Percentiles rank a stretch among this genome's conserved stretches.
Conservation (phyloP, 768 basidiomycete species). For the Gymnopilus dilepis region DNA sequence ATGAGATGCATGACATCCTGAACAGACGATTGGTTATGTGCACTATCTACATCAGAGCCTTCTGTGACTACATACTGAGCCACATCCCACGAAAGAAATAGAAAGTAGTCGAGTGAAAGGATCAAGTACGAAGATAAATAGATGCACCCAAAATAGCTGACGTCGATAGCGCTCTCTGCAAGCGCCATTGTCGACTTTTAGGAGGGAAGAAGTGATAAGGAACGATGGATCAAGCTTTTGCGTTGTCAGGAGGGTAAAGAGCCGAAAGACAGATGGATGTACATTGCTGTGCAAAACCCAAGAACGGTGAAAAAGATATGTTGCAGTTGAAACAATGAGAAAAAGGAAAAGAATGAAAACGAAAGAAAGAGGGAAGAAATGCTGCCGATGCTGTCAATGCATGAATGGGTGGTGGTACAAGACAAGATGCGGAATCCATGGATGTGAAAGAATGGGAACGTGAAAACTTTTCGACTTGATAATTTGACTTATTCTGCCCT, state of each 20-base stretch:
- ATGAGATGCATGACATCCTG: too few relatives aligned
- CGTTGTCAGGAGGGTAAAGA: neutral
- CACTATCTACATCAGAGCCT: too few relatives aligned
- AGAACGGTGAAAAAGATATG: slow-evolving; percentile 24
- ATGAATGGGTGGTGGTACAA: slow-evolving; percentile 18
- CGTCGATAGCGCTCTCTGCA: neutral
- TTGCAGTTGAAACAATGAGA: slow-evolving; percentile 14
- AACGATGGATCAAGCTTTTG: neutral
- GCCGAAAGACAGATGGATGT: neutral
- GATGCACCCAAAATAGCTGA: neutral
- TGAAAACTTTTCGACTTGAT: slow-evolving; percentile 8
- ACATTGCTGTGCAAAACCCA: neutral
- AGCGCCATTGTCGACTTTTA: neutral
- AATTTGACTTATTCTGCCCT: slow-evolving; percentile 1
- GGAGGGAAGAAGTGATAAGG: neutral
- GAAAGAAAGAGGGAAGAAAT: neutral
- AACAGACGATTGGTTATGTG: too few relatives aligned
- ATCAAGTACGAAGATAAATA: neutral
- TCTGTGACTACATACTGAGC: neutral
- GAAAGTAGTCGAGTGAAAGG: neutral
- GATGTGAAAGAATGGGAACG: neutral
- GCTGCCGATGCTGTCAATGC: slow-evolving; percentile 8
- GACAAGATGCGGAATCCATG: slow-evolving; percentile 14
- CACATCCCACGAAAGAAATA: slow-evolving; percentile 2
- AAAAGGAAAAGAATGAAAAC: slow-evolving; percentile 1